Base-by-base conservation (phyloP, 768 basidiomycete species). In the Naematelia aurantialba region DNA sequence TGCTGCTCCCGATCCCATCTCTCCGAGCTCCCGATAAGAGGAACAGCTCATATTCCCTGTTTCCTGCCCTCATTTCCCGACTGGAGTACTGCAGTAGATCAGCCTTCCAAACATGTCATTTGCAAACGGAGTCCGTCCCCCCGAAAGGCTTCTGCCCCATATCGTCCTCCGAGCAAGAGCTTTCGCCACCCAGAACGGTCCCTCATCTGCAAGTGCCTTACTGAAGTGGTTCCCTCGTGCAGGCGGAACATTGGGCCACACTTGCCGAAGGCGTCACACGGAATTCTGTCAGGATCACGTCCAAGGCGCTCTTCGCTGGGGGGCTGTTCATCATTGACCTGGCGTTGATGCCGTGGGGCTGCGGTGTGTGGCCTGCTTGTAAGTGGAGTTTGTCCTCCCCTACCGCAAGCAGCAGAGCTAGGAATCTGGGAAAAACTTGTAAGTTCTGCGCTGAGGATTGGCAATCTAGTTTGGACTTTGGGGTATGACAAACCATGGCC, bases 351-450 rank as follows among this genome's bases (percentile, higher is more conserved):
- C 75, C 75, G 0, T 76, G 70, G 69, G 74, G 75, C 29, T 75
- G 75, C 63, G 75, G 71, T 13, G 70, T 76, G 0, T 76, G 75
- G 75, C 73, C 75, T n/a, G 70, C 72, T 44, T 70, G 75, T 75
- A 57, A 69, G 73, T 61, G 11, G 3, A 45, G n/a, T 55, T 4
- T 14, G 19, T 10, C 26, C 54, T 22, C 17, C 13, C 27, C 29
- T 10, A n/a, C 46, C 3, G 8, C 17, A 14, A 39, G 17, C 8
- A 39, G 8, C 8, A 17, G 34, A 39, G 8, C 8, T 39, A 8
- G 8, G 34, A 8, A 8, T 8, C 8, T 39, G 34, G 34, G 8
- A 39, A 39, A 39, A 39, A 8, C 8, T 39, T 17, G 34, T 17
- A 8, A 24, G 24, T 45, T n/a, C n/a, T n/a, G n/a, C n/a, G n/a